Base-by-base conservation (phyloP, 2,329 filamentous ascomycete species). In the Colletotrichum somersetense region DNA sequence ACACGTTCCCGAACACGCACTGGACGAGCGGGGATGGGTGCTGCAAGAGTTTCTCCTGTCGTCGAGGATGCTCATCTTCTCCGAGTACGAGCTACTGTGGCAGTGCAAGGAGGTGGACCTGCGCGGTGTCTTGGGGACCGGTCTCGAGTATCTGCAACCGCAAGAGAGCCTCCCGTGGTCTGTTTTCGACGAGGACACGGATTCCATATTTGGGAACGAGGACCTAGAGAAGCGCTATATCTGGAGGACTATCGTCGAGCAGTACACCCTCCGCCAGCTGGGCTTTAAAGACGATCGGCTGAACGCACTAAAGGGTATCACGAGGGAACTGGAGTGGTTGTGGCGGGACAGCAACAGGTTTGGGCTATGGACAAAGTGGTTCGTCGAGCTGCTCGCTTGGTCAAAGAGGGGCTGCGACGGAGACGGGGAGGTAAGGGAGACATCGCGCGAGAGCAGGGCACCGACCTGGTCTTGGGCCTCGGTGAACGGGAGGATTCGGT, bases 41-140 rank as follows among this genome's bases (percentile, higher is more conserved):
- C 58, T 75, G 0, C 75, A 76, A 23, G 75, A 76, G 58, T 75
- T 44, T 20, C 66, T 76, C 40, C 64, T 76, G 0, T 75, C 75
- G 1, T 73, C 74, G 18, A 20, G 75, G 35, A n/a, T 76, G 40
- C 66, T 76, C 2, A 50, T 75, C 2, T 76, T 75, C 30, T 71
- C 67, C 8, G 71, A 73, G 57, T 71, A 66, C 12, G 72, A 75
- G 16, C 58, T 75, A 2, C 67, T 75, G 0, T 75, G 74, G 74
- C 74, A 75, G 8, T 75, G 74, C 26, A 68, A 73, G 11, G 62
- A 58, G 14, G 10, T 55, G 2, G 64, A 73, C 0, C 26, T 75
- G 26, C 62, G 48, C 20, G 62, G 74, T 2, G 74, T 75, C 3
- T 26, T 12, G 1, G 48, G 18, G 0, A 40, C 50, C 1, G 38